Conservation (phyloP, 768 basidiomycete genomes). For the Russula abietina region DNA sequence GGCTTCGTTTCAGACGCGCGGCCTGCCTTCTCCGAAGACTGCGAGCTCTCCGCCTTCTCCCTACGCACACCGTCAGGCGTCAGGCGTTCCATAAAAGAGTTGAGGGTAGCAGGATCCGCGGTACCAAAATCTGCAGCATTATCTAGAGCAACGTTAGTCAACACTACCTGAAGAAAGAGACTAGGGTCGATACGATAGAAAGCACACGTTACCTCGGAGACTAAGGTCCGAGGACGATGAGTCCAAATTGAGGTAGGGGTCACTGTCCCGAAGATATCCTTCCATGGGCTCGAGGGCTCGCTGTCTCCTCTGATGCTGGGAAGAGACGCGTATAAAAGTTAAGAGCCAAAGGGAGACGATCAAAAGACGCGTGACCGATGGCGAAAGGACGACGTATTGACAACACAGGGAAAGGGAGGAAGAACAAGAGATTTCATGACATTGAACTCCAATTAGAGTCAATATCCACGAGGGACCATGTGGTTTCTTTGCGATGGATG, state of each 20-base stretch:
- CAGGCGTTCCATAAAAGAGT: background rate
- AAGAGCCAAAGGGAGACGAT: background rate
- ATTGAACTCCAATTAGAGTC: background rate
- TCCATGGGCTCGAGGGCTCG: conserved; percentile 3
- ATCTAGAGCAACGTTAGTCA: background rate
- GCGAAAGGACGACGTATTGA: background rate
- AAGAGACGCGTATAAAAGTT: background rate
- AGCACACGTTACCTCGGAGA: background rate
- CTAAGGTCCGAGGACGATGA: background rate
- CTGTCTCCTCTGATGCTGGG: background rate
- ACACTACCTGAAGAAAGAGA: background rate
- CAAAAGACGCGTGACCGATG: background rate
- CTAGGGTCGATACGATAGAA: background rate
- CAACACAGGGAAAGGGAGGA: background rate
- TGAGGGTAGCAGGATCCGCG: background rate
- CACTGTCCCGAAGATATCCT: conserved; percentile 1
- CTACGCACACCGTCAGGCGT: background rate
- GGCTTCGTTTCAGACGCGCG: conserved; percentile 31
- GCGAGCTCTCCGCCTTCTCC: background rate
- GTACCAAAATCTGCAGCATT: background rate
- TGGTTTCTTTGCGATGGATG: background rate
- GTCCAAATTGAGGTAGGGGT: background rate
- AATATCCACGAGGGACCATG: background rate
- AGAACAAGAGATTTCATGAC: background rate
- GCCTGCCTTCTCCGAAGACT: background rate